phyloP scores from a whole-genome alignment of 2,329 filamentous ascomycete species.

The Furcasterigmium sp. region DNA sequence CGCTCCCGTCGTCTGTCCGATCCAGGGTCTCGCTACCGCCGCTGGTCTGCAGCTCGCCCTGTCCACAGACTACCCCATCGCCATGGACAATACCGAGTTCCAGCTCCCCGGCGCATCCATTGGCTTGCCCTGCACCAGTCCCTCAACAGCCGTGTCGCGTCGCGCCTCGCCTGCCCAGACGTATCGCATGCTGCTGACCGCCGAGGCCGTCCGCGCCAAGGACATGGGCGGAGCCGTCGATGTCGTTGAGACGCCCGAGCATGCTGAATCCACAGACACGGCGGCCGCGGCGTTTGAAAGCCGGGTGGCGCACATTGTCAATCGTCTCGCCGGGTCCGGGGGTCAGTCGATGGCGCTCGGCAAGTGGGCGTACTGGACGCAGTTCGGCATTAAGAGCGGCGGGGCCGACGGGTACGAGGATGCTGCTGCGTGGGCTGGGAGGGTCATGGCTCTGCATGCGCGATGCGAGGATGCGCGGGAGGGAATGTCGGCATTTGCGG shows the following conservation, averaged over 20 bases:
- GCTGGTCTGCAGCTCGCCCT: conserved; percentile 27
- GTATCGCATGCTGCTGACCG: conserved; percentile 22
- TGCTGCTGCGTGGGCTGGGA: conserved; percentile 19
- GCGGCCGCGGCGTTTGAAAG: conserved; percentile 15
- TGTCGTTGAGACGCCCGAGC: conserved; percentile 12
- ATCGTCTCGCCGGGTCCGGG: conserved; percentile 13
- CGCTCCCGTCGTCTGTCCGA: conserved; percentile 20
- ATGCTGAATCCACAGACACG: conserved; percentile 12
- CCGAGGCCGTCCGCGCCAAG: conserved; percentile 17
- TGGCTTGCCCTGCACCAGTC: conserved; percentile 25
- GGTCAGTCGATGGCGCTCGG: conserved; percentile 24
- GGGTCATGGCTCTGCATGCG: conserved; percentile 23
- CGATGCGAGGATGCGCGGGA: conserved; percentile 19
- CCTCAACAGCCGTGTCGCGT: conserved; percentile 19
- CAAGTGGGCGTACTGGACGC: conserved; percentile 29
- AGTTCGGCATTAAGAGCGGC: conserved; percentile 15
- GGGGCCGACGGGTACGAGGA: conserved; percentile 17
- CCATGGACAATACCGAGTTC: conserved; percentile 15
- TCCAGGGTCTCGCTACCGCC: conserved; percentile 24
- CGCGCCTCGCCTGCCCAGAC: conserved; percentile 16
- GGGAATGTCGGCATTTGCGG: conserved; percentile 19
- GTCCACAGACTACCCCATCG: conserved; percentile 21
- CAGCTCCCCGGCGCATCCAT: conserved; percentile 22
- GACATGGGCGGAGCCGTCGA: conserved; percentile 19
- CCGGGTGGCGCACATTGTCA: conserved; percentile 17